Base-by-base conservation (phyloP, 306 rosid species). In the Lathyrus tuberosus region DNA sequence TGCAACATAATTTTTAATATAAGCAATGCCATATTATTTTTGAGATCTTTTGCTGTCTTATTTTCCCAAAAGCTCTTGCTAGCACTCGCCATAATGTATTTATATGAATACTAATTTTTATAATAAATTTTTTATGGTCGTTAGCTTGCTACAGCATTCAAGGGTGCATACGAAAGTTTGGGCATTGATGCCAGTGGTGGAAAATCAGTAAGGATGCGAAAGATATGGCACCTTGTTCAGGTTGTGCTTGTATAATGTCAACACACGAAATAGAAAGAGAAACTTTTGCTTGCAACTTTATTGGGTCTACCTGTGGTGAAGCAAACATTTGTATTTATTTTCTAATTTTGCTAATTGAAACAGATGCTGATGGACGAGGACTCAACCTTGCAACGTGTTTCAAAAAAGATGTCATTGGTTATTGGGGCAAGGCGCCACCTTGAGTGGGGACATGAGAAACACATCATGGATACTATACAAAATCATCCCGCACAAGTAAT, bases 161-260 rank as follows among this genome's bases (percentile, higher is more conserved):
- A 82, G 86, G 85, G 83, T 57, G 92, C 96, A 64, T 91, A 91
- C 69, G 96, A 94, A 78, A 84, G 89, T 80, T 65, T 94, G 80
- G 83, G 86, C 66, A 80, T 86, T 58, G 89, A 88, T 78, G 81
- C 84, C 62, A 79, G 95, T 76, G 87, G 96, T 30, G 99, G 99
- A 76, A 94, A 91, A 78, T 88, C 99, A 65, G 99, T 91, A 62
- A 85, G 76, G 15, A 85, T 94, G 91, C 89, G 81, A 80, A 94
- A 94, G 86, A 91, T 94, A 75, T 94, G 99, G 99, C 97, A 88
- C 84, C 92, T 94, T 81, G 80, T 94, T 74, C 95, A 87, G 97
- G 99, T 91, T 57, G 62, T 62, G 62, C 67, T 74, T 13, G 24
- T 79, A 72, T 44, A 22, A 67, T 72, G 30, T 74, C 35, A 48